Conservation (phyloP, 768 basidiomycete species). For the Mycena leptocephala region DNA sequence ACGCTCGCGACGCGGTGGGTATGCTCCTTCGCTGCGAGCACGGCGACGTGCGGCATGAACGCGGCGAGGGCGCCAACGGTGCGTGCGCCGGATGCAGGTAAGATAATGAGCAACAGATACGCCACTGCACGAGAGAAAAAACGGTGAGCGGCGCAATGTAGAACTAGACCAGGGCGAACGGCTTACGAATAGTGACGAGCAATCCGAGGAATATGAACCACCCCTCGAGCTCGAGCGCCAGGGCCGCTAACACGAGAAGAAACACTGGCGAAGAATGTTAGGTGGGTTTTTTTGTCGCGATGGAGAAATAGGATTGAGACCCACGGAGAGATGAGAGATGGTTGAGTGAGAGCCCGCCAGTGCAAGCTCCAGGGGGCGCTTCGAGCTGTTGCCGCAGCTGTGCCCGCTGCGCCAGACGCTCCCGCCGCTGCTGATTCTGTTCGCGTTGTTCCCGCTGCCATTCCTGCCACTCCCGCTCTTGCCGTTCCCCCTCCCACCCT, state of each 20-base stretch:
- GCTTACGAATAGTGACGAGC: slow-evolving; percentile 17
- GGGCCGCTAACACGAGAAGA: neutral
- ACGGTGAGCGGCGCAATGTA: neutral
- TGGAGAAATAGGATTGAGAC: no score
- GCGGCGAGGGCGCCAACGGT: no score
- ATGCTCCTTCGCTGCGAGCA: no score
- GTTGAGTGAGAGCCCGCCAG: neutral
- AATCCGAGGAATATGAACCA: slow-evolving; percentile 16
- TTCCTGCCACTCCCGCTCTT: no score
- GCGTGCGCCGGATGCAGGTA: no score
- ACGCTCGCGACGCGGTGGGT: no score
- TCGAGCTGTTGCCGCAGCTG: neutral
- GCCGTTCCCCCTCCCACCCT: no score
- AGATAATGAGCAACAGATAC: neutral
- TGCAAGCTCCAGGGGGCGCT: neutral
- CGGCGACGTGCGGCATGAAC: no score
- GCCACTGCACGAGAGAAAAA: neutral
- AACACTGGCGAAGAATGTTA: neutral
- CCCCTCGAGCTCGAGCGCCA: slow-evolving; percentile 3
- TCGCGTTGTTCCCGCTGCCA: no score
- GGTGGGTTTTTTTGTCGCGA: neutral
- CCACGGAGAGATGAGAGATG: no score
- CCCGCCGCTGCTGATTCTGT: neutral
- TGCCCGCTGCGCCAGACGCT: neutral
- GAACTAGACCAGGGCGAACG: neutral